Base-by-base conservation (phyloP, 1,139 yeast species). In the Saccharomycopsis crataegensis region DNA sequence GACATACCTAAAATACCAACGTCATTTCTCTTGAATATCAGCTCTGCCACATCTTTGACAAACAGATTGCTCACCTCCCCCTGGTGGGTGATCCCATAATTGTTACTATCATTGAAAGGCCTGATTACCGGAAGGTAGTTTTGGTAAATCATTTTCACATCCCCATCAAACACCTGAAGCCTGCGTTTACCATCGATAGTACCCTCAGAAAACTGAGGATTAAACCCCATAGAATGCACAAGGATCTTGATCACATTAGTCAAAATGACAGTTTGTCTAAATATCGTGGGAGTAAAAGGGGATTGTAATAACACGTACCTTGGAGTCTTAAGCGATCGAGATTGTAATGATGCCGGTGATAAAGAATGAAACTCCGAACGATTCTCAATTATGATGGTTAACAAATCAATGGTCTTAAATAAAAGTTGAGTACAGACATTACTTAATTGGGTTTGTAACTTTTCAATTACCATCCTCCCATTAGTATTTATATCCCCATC, bases 31-130 rank as follows among this genome's bases (percentile, higher is more conserved):
- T 45, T 8, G 22, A 42, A 42, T 9, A 42, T 42, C 44, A 14
- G 3, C 12, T 44, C 47, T 17, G n/a, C 44, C 36, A 31, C 22
- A 22, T 37, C 48, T 17, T 32, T 32, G 28, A 31, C 28, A 28
- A n/a, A 54, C 34, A 50, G 50, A 46, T 57, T 57, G 17, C 51
- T 55, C 8, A 57, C 46, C 12, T 17, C 32, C 7, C 52, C 51
- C 17, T 31, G 36, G 47, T 55, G 33, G 31, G 52, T 52, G 17
- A 55, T 55, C n/a, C 55, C 57, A 50, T 64, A 65, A 51, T 64
- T 62, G 48, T 64, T 64, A 44, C 59, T 14, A 38, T 61, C 65
- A 33, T 62, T 61, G 50, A 64, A 64, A 12, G 68, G 68, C 43
- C 62, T 63, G 36, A 65, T 54, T 17, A 62, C 42, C 38, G 64